Conservation (phyloP, 176 grass and related monocot species). For the Cymbopogon citratus region DNA sequence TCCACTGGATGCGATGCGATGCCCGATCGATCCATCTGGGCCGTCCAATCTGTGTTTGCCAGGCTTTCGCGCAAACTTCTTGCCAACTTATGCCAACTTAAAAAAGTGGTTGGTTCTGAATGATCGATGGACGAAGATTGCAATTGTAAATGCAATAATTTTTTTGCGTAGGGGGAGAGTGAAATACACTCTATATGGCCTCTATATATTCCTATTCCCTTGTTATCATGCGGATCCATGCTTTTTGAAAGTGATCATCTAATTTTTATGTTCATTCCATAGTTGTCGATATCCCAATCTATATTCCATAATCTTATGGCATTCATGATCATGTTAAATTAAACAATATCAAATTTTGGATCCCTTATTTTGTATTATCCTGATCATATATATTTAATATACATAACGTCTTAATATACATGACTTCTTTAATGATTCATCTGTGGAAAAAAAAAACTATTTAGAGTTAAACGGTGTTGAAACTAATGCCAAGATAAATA, state of each 20-base stretch:
- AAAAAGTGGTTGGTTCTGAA: neutral
- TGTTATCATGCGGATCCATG: neutral
- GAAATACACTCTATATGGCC: neutral
- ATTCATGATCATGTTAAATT: neutral
- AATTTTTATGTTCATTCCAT: neutral
- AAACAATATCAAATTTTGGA: neutral
- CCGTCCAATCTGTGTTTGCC: neutral
- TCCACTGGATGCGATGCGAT: conserved; percentile 9
- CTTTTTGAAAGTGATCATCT: neutral
- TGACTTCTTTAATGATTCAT: too few species aligned
- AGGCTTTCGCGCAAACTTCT: neutral
- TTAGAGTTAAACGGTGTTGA: too few species aligned
- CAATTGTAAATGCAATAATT: neutral
- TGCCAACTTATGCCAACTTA: neutral
- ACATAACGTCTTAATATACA: neutral
- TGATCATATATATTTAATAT: neutral
- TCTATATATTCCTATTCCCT: neutral
- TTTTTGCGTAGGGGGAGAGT: neutral
- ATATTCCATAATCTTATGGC: neutral
- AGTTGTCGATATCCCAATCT: neutral
- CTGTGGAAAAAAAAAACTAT: too few species aligned
- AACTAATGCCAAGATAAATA: too few species aligned
- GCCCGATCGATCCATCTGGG: conserved; percentile 1
- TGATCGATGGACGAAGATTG: neutral
- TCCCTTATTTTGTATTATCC: neutral